These are phyloP conservation scores for Abortiporus biennis DNA, from an alignment of 1,284 basidiomycete species.

Conservation along the genomic window DNA sequence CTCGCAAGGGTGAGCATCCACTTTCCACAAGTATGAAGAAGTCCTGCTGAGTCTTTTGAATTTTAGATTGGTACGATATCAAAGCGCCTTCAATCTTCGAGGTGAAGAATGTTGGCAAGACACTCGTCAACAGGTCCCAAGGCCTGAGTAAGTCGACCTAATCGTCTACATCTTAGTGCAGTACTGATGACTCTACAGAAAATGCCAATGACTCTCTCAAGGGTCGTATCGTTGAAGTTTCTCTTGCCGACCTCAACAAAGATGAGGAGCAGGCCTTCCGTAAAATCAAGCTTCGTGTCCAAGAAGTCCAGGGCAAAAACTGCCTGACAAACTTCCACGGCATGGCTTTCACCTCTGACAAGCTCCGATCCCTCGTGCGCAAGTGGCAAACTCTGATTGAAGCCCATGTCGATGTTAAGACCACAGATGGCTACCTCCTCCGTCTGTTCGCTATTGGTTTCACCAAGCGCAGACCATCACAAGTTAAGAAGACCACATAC, in stretches of 20 bases:
- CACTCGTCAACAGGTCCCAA: constrained; percentile 96
- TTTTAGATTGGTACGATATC: constrained; percentile 99
- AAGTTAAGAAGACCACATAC: constrained; percentile 99
- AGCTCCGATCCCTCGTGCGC: constrained; percentile 98
- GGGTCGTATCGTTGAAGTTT: constrained; percentile 95
- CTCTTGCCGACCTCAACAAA: constrained; percentile 98
- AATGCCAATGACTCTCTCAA: constrained; percentile 99
- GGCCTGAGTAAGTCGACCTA: constrained; percentile 79
- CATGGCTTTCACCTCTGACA: constrained; percentile 99
- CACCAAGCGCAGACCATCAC: constrained; percentile 94
- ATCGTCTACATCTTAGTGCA: not conserved
- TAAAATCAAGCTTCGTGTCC: constrained; percentile 98
- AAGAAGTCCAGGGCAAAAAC: constrained; percentile 98
- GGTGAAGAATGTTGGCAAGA: constrained; percentile 96
- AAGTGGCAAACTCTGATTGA: constrained; percentile 99
- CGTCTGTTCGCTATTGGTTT: constrained; percentile 99
- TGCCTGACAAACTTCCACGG: constrained; percentile 99
- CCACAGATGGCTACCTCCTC: constrained; percentile 98
- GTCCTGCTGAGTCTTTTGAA: not conserved
- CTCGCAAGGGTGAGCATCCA: constrained; percentile 83
- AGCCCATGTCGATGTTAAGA: constrained; percentile 98
- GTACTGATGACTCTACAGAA: constrained; percentile 45
- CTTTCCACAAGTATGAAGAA: constrained; percentile 3
- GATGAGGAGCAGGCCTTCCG: constrained; percentile 99
- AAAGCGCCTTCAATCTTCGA: constrained; percentile 99